These are phyloP conservation scores for Aspergillus coremiiformis DNA, from an alignment of 495 filamentous ascomycete genomes.

Conservation along the genomic window DNA sequence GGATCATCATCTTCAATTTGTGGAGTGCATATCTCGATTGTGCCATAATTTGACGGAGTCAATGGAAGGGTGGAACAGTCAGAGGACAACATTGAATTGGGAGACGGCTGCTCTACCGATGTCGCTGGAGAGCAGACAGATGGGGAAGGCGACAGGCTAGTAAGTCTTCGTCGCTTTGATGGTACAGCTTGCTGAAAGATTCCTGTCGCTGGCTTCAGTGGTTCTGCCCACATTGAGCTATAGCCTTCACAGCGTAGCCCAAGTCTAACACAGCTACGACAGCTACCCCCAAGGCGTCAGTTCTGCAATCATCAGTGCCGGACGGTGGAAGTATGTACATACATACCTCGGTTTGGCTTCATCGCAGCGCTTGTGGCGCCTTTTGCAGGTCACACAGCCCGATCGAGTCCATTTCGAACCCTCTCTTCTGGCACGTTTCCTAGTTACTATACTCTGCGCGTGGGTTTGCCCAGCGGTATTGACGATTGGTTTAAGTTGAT, in stretches of 20 bases:
- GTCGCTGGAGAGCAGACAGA: constrained; percentile 15
- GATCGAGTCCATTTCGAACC: constrained; percentile 38
- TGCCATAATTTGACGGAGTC: background rate
- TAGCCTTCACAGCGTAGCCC: constrained; percentile 39
- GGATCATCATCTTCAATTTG: background rate
- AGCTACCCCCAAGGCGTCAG: constrained; percentile 17
- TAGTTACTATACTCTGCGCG: constrained; percentile 9
- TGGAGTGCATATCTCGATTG: background rate
- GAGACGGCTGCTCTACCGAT: constrained; percentile 8
- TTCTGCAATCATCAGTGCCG: background rate
- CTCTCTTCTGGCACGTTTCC: constrained; percentile 25
- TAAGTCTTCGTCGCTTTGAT: constrained; percentile 23
- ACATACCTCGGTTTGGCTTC: constrained; percentile 37
- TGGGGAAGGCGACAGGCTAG: constrained; percentile 20
- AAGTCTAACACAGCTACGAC: constrained; percentile 34
- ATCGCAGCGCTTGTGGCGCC: constrained; percentile 39
- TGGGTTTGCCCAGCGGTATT: background rate
- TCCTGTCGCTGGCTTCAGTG: constrained; percentile 28
- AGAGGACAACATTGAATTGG: constrained; percentile 1
- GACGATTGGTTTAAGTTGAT: background rate
- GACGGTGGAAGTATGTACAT: too few relatives aligned
- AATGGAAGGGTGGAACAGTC: background rate
- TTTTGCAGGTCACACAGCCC: constrained; percentile 40
- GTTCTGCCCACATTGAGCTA: constrained; percentile 37
- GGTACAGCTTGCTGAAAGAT: constrained; percentile 22